Evolutionary conservation across 768 basidiomycete genomes (phyloP), one percentile per base, ranked within the genome.

Genomic region (Leccinum olivaceopallidum): DNA sequence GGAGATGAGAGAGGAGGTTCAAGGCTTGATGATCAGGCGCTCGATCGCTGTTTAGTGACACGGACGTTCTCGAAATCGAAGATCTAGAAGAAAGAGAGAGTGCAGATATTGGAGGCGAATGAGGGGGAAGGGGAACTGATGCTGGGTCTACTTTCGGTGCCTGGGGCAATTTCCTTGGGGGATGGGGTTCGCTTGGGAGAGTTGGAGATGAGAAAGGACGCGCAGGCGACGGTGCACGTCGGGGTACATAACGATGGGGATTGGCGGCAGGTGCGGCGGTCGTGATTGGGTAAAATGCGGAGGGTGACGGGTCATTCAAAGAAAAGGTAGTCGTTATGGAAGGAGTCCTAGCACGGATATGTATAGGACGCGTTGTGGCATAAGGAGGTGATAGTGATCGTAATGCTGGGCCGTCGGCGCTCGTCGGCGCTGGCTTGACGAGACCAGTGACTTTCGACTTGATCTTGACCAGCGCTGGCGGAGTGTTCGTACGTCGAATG

Each of bases 61-160:
- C 62, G 2, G 86, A 83, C 0, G 85, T 83, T 13, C 74, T 77
- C 1, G 88, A 88, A 13, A 79, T 75, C 3, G 88, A 89, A 2
- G 89, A 91, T n/a, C 77, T 83, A 4, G 90, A 91, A n/a, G 90
- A 92, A 65, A 87, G 82, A 1, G 90, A 93, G 16, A 92, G 64
- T 0, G 86, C 78, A 22, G 90, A 92, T 30, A 80, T 76, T 1
- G 90, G 86, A 14, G 90, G 90, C 2, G 90, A 92, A 61, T 85
- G 78, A 2, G 87, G 83, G 4, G 87, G 85, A 5, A 87, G 72
- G n/a, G 87, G 86, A 60, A 87, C 80, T 2, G 77, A 74, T 16
- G 78, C 66, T 9, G 86, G 83, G 63, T 88, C 87, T 30, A 85
- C 79, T 63, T 78, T 84, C 32, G 70, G 55, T 22, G 53, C 47